Conservation (phyloP, 257 asterid species). For the Lavandula angustifolia region DNA sequence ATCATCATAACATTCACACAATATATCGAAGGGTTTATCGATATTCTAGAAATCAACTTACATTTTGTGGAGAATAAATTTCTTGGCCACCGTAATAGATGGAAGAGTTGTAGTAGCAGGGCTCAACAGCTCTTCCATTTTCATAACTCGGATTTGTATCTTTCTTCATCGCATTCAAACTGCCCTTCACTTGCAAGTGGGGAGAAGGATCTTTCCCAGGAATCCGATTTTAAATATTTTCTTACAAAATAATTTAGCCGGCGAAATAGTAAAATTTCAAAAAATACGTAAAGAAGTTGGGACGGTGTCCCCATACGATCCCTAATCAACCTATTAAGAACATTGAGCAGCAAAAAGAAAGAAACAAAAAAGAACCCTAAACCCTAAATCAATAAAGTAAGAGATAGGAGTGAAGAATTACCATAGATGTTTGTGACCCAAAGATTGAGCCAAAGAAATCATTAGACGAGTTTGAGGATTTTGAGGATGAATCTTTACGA, state of each 20-base stretch:
- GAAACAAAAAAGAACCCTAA: neutral
- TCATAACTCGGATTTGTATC: slow-evolving; percentile 34
- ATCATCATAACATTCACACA: no score
- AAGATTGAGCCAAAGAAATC: slow-evolving; percentile 65
- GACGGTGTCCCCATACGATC: no score
- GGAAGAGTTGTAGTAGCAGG: slow-evolving; percentile 76
- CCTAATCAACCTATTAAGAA: no score
- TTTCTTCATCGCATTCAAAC: slow-evolving; percentile 30
- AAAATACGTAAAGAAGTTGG: no score
- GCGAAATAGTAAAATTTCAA: no score
- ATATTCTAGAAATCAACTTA: slow-evolving; percentile 29
- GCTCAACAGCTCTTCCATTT: slow-evolving; percentile 45
- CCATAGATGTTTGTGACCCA: slow-evolving; percentile 58
- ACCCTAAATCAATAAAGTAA: neutral
- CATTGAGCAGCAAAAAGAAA: neutral
- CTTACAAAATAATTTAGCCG: slow-evolving; percentile 35
- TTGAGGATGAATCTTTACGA: slow-evolving; percentile 56
- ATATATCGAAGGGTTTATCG: no score
- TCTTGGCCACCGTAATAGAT: slow-evolving; percentile 83
- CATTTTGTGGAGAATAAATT: slow-evolving; percentile 56
- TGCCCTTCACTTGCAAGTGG: slow-evolving; percentile 36
- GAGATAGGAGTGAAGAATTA: slow-evolving; percentile 21
- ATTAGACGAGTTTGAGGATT: slow-evolving; percentile 39
- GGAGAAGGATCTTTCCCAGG: slow-evolving; percentile 49
- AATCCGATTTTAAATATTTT: no score